Evolutionary conservation across 2,329 filamentous ascomycete genomes (phyloP).

Genomic region (Trichoderma aggressivum): DNA sequence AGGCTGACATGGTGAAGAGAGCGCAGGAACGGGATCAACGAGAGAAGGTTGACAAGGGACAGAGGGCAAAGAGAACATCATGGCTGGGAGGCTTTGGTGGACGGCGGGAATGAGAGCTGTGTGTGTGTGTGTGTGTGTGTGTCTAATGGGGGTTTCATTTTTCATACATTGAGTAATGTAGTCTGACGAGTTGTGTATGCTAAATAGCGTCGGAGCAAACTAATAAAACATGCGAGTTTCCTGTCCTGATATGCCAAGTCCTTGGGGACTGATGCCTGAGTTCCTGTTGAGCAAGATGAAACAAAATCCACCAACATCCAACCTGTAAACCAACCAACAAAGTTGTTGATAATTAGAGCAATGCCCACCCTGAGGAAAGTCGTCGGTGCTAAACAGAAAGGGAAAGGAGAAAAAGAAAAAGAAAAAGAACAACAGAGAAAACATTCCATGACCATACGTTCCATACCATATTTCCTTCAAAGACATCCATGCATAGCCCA

Average conservation of each 20-base stretch:
- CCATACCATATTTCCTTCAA: background rate
- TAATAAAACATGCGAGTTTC: background rate
- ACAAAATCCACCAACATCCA: background rate
- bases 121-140: background rate
- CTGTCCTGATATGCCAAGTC: background rate
- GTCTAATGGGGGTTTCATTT: background rate
- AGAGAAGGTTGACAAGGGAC: conserved; percentile 25
- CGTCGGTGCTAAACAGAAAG: background rate
- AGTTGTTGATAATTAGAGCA: background rate
- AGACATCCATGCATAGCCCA: background rate
- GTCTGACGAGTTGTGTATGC: background rate
- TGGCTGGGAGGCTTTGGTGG: background rate
- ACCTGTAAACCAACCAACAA: background rate
- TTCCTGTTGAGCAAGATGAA: background rate
- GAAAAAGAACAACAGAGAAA: background rate
- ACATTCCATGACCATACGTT: background rate
- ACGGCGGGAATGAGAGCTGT: background rate
- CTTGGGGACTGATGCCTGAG: background rate
- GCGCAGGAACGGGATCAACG: conserved; percentile 28
- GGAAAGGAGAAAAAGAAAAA: too few species aligned
- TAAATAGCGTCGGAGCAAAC: background rate
- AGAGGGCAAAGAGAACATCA: conserved; percentile 11
- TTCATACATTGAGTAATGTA: background rate
- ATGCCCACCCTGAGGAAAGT: background rate
- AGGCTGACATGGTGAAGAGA: conserved; percentile 31